phyloP scores from a whole-genome alignment of 2,329 filamentous ascomycete genomes.

The Xenoacremonium recifei region DNA sequence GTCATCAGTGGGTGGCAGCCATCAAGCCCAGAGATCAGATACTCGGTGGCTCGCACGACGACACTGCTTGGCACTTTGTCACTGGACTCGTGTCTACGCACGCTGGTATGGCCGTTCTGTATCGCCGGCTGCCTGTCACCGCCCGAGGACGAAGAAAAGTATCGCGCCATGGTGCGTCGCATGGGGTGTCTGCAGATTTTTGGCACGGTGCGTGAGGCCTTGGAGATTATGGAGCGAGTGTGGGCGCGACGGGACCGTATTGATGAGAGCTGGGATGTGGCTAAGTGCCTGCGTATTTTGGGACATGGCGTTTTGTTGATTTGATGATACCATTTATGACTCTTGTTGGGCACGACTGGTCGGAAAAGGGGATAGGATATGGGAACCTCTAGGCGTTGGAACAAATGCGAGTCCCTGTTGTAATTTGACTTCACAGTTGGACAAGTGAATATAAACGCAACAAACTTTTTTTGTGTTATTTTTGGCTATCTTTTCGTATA shows the following conservation, averaged over 20 bases:
- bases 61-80: constrained; percentile 33
- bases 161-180: constrained; percentile 37
- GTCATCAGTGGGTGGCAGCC: constrained; percentile 53
- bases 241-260: constrained; percentile 40
- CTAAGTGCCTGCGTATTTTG: constrained; percentile 40
- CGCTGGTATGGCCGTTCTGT: constrained; percentile 41
- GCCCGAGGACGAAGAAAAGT: constrained; percentile 39
- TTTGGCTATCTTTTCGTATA: constrained; percentile 13
- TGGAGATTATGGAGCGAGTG: constrained; percentile 45
- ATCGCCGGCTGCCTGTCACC: constrained; percentile 41
- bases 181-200: constrained; percentile 45
- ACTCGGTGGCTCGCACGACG: constrained; percentile 31
- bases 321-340: constrained; percentile 24
- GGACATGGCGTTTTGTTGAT: constrained; percentile 40
- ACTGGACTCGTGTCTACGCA: constrained; percentile 29
- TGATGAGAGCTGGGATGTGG: constrained; percentile 44
- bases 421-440: no score
- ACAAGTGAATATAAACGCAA: no score
- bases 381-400: no score
- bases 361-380: background rate
- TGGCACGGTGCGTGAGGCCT: constrained; percentile 43
- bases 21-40: constrained; percentile 39
- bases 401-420: no score
- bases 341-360: no score
- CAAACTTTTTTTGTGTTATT: no score